These are phyloP conservation scores for Saccharomyces uvarum DNA, from an alignment of 1,139 yeast species.

Conservation along the genomic window DNA sequence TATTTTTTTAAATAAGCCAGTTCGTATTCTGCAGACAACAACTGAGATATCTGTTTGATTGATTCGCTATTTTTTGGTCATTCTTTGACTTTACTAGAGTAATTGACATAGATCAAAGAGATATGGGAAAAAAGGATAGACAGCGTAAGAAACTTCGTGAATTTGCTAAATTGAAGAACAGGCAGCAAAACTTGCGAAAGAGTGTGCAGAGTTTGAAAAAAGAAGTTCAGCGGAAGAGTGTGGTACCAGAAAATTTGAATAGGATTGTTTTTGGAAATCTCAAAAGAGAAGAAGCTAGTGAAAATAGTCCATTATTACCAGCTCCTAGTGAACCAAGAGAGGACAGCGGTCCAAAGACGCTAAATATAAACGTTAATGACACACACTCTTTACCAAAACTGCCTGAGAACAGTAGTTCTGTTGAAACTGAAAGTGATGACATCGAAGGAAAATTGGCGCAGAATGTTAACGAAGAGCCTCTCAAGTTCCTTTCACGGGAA, in stretches of 20 bases:
- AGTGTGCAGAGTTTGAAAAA: neutral
- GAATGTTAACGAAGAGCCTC: neutral
- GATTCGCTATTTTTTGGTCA: neutral
- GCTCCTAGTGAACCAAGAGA: neutral
- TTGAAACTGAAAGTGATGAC: neutral
- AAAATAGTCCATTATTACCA: neutral
- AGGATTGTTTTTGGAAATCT: neutral
- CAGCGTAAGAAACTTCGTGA: slow-evolving; percentile 15
- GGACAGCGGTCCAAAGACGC: neutral
- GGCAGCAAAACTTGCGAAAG: neutral
- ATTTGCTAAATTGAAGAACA: slow-evolving; percentile 11
- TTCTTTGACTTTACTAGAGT: neutral
- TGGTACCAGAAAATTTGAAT: neutral
- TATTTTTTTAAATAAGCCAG: neutral
- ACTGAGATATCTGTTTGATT: neutral
- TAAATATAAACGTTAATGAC: neutral
- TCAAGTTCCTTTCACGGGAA: neutral
- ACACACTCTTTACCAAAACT: neutral
- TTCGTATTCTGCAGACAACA: neutral
- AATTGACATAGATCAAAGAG: neutral
- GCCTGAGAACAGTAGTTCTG: neutral
- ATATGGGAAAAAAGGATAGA: slow-evolving; percentile 14
- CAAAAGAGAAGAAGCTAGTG: neutral
- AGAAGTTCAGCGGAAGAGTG: neutral
- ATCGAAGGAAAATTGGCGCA: neutral